Evolutionary conservation across 164 flowering plant species (phyloP).

Genomic region (Warburgia ugandensis): DNA sequence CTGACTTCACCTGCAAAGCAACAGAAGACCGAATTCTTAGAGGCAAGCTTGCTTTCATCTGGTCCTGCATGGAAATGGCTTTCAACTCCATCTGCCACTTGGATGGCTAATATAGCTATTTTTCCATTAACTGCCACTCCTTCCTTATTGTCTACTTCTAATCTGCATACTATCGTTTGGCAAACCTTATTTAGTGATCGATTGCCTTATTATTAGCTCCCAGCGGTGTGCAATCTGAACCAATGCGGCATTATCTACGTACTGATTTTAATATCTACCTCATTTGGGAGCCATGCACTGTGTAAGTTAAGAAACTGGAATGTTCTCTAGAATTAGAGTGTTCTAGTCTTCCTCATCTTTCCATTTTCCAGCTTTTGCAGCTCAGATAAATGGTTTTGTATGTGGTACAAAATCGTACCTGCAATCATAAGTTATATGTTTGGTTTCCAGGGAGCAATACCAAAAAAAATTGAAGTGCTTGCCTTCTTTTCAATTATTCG

Average conservation of each 20-base stretch:
- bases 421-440: too few species aligned
- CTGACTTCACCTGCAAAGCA: conserved; percentile 40
- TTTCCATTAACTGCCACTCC: too few species aligned
- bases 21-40: conserved; percentile 35
- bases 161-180: too few species aligned
- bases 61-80: background rate
- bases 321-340: background rate
- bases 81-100: background rate
- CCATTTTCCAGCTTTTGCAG: background rate
- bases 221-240: conserved; percentile 23
- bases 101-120: too few species aligned
- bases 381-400: too few species aligned
- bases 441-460: too few species aligned
- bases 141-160: too few species aligned
- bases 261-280: conserved; percentile 87
- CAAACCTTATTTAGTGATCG: too few species aligned
- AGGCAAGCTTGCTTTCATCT: background rate
- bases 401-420: too few species aligned
- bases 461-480: too few species aligned
- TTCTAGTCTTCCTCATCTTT: background rate
- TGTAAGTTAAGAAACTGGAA: conserved; percentile 41
- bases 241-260: conserved; percentile 67
- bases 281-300: conserved; percentile 87
- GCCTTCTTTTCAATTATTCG: background rate
- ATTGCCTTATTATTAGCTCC: too few species aligned